Evolutionary conservation across 805 yeast genomes (phyloP).

Genomic region (Pichia membranifaciens): DNA sequence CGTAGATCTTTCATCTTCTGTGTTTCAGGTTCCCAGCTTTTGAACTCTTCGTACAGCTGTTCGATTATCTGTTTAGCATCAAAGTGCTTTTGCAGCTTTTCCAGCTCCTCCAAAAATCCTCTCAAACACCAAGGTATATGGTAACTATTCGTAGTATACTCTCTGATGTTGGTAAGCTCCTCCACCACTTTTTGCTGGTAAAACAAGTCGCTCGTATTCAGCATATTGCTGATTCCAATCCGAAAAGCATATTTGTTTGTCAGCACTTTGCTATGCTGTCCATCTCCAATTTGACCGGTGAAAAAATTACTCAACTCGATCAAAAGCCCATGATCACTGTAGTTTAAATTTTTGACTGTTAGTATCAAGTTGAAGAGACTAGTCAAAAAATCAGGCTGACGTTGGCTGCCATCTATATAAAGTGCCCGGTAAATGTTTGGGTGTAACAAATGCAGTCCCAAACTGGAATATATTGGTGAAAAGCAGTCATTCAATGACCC

Average conservation of each 20-base stretch:
- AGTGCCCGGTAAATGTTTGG: constrained; percentile 85
- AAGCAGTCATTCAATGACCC: constrained; percentile 89
- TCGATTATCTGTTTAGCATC: constrained; percentile 45
- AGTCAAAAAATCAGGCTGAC: constrained; percentile 38
- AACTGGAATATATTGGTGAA: constrained; percentile 86
- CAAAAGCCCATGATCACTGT: constrained; percentile 28
- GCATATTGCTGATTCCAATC: constrained; percentile 61
- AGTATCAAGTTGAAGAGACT: constrained; percentile 26
- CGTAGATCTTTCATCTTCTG: constrained; percentile 77
- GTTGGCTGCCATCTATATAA: constrained; percentile 50
- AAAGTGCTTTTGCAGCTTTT: constrained; percentile 37
- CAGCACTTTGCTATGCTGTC: constrained; percentile 77
- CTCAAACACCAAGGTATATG: constrained; percentile 91
- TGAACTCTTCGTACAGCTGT: constrained; percentile 52
- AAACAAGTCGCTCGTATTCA: constrained; percentile 66
- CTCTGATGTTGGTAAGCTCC: constrained; percentile 31
- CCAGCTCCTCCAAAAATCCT: constrained; percentile 66
- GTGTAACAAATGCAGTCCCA: constrained; percentile 71
- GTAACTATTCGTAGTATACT: constrained; percentile 70
- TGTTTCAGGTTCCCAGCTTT: constrained; percentile 75
- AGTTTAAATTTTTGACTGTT: constrained; percentile 24
- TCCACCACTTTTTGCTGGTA: constrained; percentile 34
- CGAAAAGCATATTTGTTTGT: constrained; percentile 61
- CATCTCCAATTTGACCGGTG: constrained; percentile 66
- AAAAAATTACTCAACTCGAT: constrained; percentile 65